Evolutionary conservation across 768 basidiomycete species (phyloP), one percentile per base, ranked within the genome.

Genomic region (Macrolepiota dolichaula): DNA sequence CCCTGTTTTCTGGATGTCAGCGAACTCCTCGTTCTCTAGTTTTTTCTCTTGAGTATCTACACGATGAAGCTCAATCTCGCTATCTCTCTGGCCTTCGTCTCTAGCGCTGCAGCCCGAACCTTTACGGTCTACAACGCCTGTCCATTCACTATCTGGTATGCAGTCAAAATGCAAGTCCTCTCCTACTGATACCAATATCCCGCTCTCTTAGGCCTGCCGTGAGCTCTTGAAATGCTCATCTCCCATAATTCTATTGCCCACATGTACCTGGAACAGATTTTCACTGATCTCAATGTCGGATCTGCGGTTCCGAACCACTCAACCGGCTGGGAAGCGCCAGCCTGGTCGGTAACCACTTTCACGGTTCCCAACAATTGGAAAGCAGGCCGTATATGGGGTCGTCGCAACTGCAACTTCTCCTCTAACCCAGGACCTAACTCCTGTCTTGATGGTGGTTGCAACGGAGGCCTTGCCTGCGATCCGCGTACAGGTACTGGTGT

Each of bases 111-210:
- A 12, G 63, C 63, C 9, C 54, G 42, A 42, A 22, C 36, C 17
- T 57, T 27, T 51, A 38, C 77, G 76, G 80, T 85, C 15, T 78
- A 80, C 68, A 88, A 88, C 70, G 78, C 72, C 7, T 88, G 87
- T 67, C 79, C 85, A 0, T 88, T 85, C 73, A 88, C 86, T 0
- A 77, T 88, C 61, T 88, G 87, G 87, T 86, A 62, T 57, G 77
- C 61, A 27, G 1, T 4, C 22, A 5, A 19, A 46, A 46, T 54
- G 17, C 17, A 54, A 17, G 37, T 24, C n/a, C 35, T 11, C n/a
- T 44, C 15, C 29, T 25, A 22, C 2, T 22, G 38, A 24, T 51
- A 40, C 27, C 51, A 46, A 49, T 32, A n/a, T 12, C 24, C 1
- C 47, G 19, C 19, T 35, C 60, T 12, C 37, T 32, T 44, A 78